Evolutionary conservation across 805 yeast genomes (phyloP), one percentile per base, ranked within the genome.

Genomic region (Candida xyloterini): DNA sequence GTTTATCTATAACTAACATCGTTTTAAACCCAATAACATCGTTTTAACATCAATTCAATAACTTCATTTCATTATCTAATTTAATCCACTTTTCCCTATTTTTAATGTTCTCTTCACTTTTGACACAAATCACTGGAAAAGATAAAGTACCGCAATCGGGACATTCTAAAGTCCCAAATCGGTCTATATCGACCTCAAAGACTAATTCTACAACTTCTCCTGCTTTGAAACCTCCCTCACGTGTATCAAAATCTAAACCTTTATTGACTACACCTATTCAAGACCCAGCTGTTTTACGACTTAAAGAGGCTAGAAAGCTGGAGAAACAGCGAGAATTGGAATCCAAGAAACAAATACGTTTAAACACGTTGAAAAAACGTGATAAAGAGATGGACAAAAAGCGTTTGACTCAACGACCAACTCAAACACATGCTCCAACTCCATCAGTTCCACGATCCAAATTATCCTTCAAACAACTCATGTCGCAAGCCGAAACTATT

Each of bases 221-320:
- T 13, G 13, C 22, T 10, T 10, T 11, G 10, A 34, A 27, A 20
- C 6, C 32, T 11, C 9, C 27, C 16, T 8, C 32, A 4, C 7
- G 15, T 11, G 27, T 15, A n/a, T 29, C 15, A 16, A 29, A 22
- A 29, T 16, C 33, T 9, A 11, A n/a, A 13, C 15, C 29, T 9
- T 8, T 16, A 9, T 22, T 38, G 32, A 23, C 23, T 16, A 38
- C 32, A 9, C 24, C 27, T 10, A 13, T 26, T 8, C 27, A 22
- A 5, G 91, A 84, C 54, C 88, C 90, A 0, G 87, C 87, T 4
- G 86, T 84, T 7, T 78, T 76, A 26, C 60, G 83, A 42, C 62
- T 84, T 27, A 84, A 84, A 48, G 89, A 81, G 42, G 76, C 80
- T 2, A 66, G 91, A 54, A 66, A 77, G 44, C 60, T 67, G 29